Conservation (phyloP, 805 yeast genomes). For the Wickerhamomyces rabaulensis region DNA sequence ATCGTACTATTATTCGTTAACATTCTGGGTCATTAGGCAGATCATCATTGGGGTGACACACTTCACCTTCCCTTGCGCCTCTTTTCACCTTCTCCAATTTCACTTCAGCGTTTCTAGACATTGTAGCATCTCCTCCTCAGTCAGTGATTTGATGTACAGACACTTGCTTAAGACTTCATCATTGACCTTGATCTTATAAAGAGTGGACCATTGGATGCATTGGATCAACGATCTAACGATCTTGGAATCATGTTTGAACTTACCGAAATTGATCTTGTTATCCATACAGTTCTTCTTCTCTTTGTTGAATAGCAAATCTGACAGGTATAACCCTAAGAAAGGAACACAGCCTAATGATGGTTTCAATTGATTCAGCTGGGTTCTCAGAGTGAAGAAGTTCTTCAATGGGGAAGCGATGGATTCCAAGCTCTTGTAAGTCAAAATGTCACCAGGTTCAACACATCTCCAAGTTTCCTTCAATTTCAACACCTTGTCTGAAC, state of each 20-base stretch:
- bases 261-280: constrained; percentile 60
- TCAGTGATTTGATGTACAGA: constrained; percentile 68
- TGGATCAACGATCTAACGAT: constrained; percentile 74
- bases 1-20: neutral
- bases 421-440: constrained; percentile 63
- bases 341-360: constrained; percentile 81
- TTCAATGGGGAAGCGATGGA: constrained; percentile 66
- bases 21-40: neutral
- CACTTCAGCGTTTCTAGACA: constrained; percentile 21
- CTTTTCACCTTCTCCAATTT: neutral
- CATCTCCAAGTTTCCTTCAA: constrained; percentile 69
- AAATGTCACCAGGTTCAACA: constrained; percentile 66
- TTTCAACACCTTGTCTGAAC: constrained; percentile 55
- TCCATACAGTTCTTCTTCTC: constrained; percentile 30
- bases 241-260: constrained; percentile 69
- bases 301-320: constrained; percentile 71
- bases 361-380: constrained; percentile 52
- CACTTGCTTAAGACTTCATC: constrained; percentile 76
- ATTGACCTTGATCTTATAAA: constrained; percentile 52
- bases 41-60: neutral
- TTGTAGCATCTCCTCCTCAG: constrained; percentile 64
- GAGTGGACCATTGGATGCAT: constrained; percentile 78
- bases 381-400: constrained; percentile 66
- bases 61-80: neutral
- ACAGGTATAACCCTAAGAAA: constrained; percentile 78